Evolutionary conservation across 176 grass and related monocot genomes (phyloP).

Genomic region (Eleusine coracana): DNA sequence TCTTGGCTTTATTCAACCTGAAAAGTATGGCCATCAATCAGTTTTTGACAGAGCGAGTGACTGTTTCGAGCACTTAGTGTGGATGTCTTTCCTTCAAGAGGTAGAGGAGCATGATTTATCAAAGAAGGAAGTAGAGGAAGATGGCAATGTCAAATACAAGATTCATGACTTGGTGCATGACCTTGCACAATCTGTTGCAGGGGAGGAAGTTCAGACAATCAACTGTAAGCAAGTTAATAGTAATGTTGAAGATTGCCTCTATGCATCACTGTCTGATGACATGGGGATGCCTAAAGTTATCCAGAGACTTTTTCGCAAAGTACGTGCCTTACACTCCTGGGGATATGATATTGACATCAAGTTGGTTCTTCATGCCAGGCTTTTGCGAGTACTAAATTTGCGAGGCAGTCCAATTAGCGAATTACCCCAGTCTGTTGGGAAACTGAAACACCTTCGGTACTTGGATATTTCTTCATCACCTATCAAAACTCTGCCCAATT

Average conservation of each 20-base stretch:
- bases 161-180: slow-evolving; percentile 72
- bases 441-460: slow-evolving; percentile 63
- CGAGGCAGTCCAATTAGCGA: slow-evolving; percentile 35
- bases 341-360: slow-evolving; percentile 21
- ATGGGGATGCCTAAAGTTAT: slow-evolving; percentile 12
- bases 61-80: slow-evolving; percentile 53
- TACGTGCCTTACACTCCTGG: slow-evolving; percentile 57
- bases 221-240: slow-evolving; percentile 17
- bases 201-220: slow-evolving; percentile 52
- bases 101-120: slow-evolving; percentile 41
- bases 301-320: slow-evolving; percentile 18
- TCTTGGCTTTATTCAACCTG: slow-evolving; percentile 54
- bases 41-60: slow-evolving; percentile 47
- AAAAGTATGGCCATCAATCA: slow-evolving; percentile 17
- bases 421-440: slow-evolving; percentile 40
- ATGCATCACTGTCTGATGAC: slow-evolving; percentile 37
- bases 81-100: slow-evolving; percentile 72
- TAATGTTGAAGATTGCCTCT: slow-evolving; percentile 28
- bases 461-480: slow-evolving; percentile 56
- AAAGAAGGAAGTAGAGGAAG: slow-evolving; percentile 39
- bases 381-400: slow-evolving; percentile 56
- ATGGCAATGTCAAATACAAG: slow-evolving; percentile 48
- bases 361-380: slow-evolving; percentile 18
- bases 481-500: slow-evolving; percentile 50
- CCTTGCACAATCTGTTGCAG: slow-evolving; percentile 60